phyloP scores from a whole-genome alignment of 129 eudicot genomes.

The Tagetes patula region DNA sequence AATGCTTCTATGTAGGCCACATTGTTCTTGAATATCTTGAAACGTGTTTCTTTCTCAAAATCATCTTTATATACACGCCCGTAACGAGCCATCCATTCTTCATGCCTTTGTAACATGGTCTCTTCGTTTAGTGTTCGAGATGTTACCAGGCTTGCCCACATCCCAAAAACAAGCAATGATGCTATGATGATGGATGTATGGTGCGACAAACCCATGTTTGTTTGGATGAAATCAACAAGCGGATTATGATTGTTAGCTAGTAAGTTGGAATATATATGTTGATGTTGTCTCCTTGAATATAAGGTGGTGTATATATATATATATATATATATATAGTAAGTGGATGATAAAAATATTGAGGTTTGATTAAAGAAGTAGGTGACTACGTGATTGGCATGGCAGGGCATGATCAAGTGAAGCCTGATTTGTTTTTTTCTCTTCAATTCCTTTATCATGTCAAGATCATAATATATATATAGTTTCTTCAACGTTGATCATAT shows the following conservation, averaged over 20 bases:
- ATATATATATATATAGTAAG: not conserved
- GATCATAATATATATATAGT: not conserved
- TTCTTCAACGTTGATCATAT: not conserved
- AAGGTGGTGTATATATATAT: not conserved
- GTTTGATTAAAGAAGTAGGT: not conserved
- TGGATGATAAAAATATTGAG: not conserved
- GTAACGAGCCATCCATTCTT: not conserved
- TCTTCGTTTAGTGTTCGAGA: not conserved
- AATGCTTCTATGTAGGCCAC: constrained; percentile 34
- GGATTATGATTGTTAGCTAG: not conserved
- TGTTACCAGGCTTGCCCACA: not conserved
- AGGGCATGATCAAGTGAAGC: not conserved
- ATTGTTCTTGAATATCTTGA: constrained; percentile 66
- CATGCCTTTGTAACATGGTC: not conserved
- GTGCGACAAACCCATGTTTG: not conserved
- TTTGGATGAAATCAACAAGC: not conserved
- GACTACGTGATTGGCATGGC: not conserved
- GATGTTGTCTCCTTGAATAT: not conserved
- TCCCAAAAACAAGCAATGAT: not conserved
- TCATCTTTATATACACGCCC: not conserved
- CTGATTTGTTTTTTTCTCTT: not conserved
- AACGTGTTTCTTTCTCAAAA: constrained; percentile 56
- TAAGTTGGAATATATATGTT: not conserved
- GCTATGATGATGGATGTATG: not conserved
- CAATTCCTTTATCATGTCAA: not conserved